These are phyloP conservation scores for Nothophaeocryptopus gaeumannii DNA, from an alignment of 2,329 filamentous ascomycete genomes.

Conservation along the genomic window DNA sequence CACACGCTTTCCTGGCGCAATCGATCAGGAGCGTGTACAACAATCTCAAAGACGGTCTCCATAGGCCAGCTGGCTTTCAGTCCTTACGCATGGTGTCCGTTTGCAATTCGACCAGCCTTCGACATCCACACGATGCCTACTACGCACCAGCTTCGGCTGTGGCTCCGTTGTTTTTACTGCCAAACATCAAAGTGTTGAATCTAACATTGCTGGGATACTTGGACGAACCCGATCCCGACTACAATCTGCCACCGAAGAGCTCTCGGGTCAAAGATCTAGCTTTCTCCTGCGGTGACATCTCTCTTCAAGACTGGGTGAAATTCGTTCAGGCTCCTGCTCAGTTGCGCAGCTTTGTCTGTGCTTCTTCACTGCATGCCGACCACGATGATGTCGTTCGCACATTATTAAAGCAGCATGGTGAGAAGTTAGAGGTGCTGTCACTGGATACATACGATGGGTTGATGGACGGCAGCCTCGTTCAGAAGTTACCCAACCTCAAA, in stretches of 20 bases:
- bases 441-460: too few relatives aligned
- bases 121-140: constrained; percentile 18
- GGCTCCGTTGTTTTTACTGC: constrained; percentile 16
- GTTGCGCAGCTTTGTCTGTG: not conserved
- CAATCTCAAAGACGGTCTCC: not conserved
- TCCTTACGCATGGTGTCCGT: constrained; percentile 17
- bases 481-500: not conserved
- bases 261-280: constrained; percentile 13
- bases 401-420: too few relatives aligned
- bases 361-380: not conserved
- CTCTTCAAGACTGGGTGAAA: constrained; percentile 5
- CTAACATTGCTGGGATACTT: constrained; percentile 13
- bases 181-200: constrained; percentile 18
- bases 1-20: constrained; percentile 1
- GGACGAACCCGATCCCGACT: constrained; percentile 6
- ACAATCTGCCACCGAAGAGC: constrained; percentile 4
- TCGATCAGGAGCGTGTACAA: constrained; percentile 1
- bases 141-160: constrained; percentile 11
- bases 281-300: constrained; percentile 8
- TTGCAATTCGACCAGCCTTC: constrained; percentile 10
- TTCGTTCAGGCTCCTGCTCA: constrained; percentile 7
- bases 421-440: too few relatives aligned
- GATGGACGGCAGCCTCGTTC: not conserved
- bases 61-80: constrained; percentile 17
- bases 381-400: too few relatives aligned